Conservation (phyloP, 495 filamentous ascomycete species). For the Penicillium alfredii region DNA sequence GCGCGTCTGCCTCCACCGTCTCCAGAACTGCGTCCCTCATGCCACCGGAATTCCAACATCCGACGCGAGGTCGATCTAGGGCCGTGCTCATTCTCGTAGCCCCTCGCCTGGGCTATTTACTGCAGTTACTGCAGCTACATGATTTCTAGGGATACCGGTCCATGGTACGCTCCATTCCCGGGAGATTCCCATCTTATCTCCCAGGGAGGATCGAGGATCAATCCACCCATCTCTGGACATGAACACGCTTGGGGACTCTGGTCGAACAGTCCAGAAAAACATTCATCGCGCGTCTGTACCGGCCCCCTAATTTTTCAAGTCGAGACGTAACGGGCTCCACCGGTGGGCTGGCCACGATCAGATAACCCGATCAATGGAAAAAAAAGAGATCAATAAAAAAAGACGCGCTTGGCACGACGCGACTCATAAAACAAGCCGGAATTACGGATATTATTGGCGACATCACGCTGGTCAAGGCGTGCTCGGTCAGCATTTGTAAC, state of each 20-base stretch:
- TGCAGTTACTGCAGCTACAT: too few relatives aligned
- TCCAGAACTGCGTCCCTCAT: conserved; percentile 24
- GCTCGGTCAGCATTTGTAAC: not conserved
- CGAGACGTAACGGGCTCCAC: conserved; percentile 17
- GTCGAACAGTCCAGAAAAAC: too few relatives aligned
- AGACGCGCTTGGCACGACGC: conserved; percentile 16
- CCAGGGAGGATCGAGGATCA: too few relatives aligned
- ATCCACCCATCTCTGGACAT: too few relatives aligned
- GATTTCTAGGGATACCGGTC: too few relatives aligned
- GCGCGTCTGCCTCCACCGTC: conserved; percentile 9
- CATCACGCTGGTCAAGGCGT: conserved; percentile 3
- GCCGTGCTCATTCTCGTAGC: conserved; percentile 11
- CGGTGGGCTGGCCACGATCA: conserved; percentile 19
- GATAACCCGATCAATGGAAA: conserved; percentile 22
- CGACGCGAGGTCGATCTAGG: conserved; percentile 27
- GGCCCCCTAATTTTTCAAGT: conserved; percentile 15
- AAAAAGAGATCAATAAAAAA: conserved; percentile 8
- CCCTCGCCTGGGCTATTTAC: too few relatives aligned
- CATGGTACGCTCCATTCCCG: too few relatives aligned
- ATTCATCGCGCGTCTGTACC: conserved; percentile 9
- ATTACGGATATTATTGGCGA: conserved; percentile 23
- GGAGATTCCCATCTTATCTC: too few relatives aligned
- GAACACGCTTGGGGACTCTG: too few relatives aligned
- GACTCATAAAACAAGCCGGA: conserved; percentile 19
- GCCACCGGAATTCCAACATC: conserved; percentile 24